A percentile compares a stretch with the other conserved stretches of the same genome.
Conservation (phyloP, 1,284 basidiomycete genomes). For the Cryptococcus wingfieldii region DNA sequence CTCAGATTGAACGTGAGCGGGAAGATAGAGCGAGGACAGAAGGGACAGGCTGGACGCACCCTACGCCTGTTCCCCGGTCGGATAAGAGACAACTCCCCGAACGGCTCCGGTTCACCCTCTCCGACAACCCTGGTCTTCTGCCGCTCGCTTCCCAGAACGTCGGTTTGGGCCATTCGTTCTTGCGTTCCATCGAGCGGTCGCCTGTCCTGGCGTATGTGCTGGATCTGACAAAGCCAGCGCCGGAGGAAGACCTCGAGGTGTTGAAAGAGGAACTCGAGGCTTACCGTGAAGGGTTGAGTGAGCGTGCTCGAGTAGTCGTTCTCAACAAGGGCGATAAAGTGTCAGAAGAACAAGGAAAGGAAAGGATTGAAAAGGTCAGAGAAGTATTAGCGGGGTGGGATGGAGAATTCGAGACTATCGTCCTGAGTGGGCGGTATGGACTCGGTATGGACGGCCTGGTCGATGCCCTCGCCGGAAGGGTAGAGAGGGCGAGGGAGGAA, state of each 20-base stretch:
- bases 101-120: slow-evolving; percentile 81
- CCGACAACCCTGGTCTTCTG: slow-evolving; percentile 96
- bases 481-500: slow-evolving; percentile 55
- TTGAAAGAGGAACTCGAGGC: slow-evolving; percentile 77
- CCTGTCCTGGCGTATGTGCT: slow-evolving; percentile 87
- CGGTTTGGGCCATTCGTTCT: slow-evolving; percentile 89
- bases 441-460: slow-evolving; percentile 70
- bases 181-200: slow-evolving; percentile 89
- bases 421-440: slow-evolving; percentile 73
- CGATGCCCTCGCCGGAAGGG: slow-evolving; percentile 60
- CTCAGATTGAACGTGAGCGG: slow-evolving; percentile 58
- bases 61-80: not conserved
- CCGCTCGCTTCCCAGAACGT: slow-evolving; percentile 78
- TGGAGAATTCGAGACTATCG: slow-evolving; percentile 60
- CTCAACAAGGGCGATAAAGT: slow-evolving; percentile 93
- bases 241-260: slow-evolving; percentile 69
- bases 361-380: slow-evolving; percentile 49
- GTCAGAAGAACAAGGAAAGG: slow-evolving; percentile 42
- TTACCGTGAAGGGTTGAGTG: slow-evolving; percentile 74
- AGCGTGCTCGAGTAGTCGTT: slow-evolving; percentile 72
- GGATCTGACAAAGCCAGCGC: slow-evolving; percentile 67
- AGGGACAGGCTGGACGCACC: slow-evolving; percentile 21
- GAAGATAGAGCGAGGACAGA: slow-evolving; percentile 42
- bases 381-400: slow-evolving; percentile 49
- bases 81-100: slow-evolving; percentile 48